These are phyloP conservation scores for Smittium mucronatum DNA, from an alignment of 371 early-diverging fungal species.

Conservation along the genomic window DNA sequence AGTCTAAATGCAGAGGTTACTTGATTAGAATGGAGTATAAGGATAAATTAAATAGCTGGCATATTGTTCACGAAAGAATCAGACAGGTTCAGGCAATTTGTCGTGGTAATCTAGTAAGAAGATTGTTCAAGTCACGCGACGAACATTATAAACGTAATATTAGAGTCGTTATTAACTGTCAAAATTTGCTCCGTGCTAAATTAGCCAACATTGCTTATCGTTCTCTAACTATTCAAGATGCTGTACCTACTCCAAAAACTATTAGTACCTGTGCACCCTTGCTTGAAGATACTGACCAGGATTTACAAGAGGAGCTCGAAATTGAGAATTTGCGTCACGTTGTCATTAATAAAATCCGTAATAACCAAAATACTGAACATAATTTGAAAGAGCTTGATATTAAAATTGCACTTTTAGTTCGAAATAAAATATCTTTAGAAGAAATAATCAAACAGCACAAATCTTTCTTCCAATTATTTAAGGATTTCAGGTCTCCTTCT, in stretches of 20 bases:
- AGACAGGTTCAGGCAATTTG: constrained; percentile 54
- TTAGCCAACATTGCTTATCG: constrained; percentile 65
- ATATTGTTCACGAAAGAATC: constrained; percentile 18
- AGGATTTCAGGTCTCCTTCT: constrained; percentile 26
- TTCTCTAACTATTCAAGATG: constrained; percentile 55
- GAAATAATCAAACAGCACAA: constrained; percentile 49
- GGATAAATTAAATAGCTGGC: constrained; percentile 25
- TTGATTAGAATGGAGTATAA: constrained; percentile 35
- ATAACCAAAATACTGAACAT: constrained; percentile 71
- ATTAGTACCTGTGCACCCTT: constrained; percentile 74
- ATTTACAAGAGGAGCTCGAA: constrained; percentile 82
- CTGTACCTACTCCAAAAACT: constrained; percentile 64
- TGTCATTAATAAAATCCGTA: constrained; percentile 76
- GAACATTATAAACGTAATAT: constrained; percentile 51
- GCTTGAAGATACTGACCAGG: constrained; percentile 78
- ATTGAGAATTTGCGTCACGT: constrained; percentile 74
- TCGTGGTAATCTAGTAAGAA: constrained; percentile 50
- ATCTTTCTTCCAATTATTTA: constrained; percentile 30
- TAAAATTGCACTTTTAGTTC: constrained; percentile 91
- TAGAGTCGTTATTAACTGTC: constrained; percentile 67
- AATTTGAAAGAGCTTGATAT: constrained; percentile 82
- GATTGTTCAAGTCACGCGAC: constrained; percentile 39
- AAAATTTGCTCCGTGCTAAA: constrained; percentile 70
- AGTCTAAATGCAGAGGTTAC: constrained; percentile 50
- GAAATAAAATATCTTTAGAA: constrained; percentile 90